phyloP scores from a whole-genome alignment of 805 yeast genomes.

The Zygoascus tannicola region DNA sequence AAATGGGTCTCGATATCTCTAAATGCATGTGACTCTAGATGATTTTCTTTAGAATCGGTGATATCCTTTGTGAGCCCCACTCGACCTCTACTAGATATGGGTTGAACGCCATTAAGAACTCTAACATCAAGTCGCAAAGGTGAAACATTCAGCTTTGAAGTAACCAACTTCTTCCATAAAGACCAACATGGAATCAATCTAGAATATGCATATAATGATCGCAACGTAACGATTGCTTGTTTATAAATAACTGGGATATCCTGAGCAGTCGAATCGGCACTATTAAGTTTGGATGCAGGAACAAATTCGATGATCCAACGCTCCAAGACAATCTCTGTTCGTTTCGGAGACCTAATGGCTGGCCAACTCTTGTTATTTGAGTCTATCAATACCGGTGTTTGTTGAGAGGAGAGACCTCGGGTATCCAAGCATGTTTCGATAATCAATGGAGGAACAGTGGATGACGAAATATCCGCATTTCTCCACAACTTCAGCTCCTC shows the following conservation, averaged over 20 bases:
- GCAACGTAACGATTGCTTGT: conserved; percentile 60
- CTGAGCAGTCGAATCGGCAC: conserved; percentile 10
- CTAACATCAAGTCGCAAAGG: conserved; percentile 48
- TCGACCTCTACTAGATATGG: conserved; percentile 73
- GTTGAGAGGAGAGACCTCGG: conserved; percentile 45
- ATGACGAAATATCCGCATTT: conserved; percentile 20
- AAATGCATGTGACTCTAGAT: conserved; percentile 50
- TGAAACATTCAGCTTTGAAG: conserved; percentile 30
- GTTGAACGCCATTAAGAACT: conserved; percentile 61
- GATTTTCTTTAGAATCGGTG: conserved; percentile 12
- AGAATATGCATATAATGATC: conserved; percentile 59
- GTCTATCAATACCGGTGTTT: conserved; percentile 51
- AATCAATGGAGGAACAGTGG: conserved; percentile 65
- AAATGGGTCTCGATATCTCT: conserved; percentile 64
- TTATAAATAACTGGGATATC: conserved; percentile 67
- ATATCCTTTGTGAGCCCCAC: conserved; percentile 68
- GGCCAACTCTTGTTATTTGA: conserved; percentile 36
- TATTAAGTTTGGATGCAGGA: background rate
- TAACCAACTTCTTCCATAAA: conserved; percentile 39
- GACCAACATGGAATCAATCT: conserved; percentile 66
- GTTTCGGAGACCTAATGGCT: conserved; percentile 54
- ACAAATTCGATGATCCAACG: conserved; percentile 80
- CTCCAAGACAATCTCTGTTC: conserved; percentile 83
- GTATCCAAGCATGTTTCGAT: conserved; percentile 75
- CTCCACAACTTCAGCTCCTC: conserved; percentile 65